Evolutionary conservation across 2,329 filamentous ascomycete genomes (phyloP), one percentile per base, ranked within the genome.

Genomic region (Ceratocystis destructans): DNA sequence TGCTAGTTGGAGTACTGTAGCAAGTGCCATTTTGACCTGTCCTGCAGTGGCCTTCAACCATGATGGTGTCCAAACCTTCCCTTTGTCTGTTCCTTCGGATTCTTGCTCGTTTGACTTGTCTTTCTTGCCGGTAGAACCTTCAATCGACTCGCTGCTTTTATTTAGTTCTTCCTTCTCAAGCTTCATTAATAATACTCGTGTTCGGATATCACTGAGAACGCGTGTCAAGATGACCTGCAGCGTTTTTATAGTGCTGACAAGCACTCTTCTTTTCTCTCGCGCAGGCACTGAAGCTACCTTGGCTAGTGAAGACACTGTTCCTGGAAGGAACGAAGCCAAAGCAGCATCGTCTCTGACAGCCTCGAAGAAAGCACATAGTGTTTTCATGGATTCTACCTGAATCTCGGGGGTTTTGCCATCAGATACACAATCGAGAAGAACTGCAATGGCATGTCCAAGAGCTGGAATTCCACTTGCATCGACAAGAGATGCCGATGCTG

Each of bases 321-420:
- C 90, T 0, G 95, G 94, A 53, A 97, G 79, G 72, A 99, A 94
- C 69, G 84, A 92, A 8, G 90, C 89, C 66, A 96, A 78, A 1
- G 89, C 84, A n/a, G 88, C 82, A 61, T 82, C 82, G 71, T 94
- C 87, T 64, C 82, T 84, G 55, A 96, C 80, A 25, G 84, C 83
- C 5, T 74, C 72, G 69, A 85, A 83, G 6, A 94, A 76, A 0
- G 82, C 77, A 63, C 82, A 76, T 1, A 96, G 73, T 5, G 88
- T 84, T 12, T 78, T 75, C 2, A 90, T 77, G 5, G 90, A 88
- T 69, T 87, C 83, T 4, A 87, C 73, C 72, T 93, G 91, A 22
- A 93, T 82, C n/a, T 82, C 79, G 46, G 83, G 77, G 0, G 87
- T 88, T 10, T 78, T 77, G 1, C 85, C 85, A 62, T 87, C 82